These are phyloP conservation scores for Bassia scoparia DNA, from an alignment of 148 eudicot species.

Conservation along the genomic window DNA sequence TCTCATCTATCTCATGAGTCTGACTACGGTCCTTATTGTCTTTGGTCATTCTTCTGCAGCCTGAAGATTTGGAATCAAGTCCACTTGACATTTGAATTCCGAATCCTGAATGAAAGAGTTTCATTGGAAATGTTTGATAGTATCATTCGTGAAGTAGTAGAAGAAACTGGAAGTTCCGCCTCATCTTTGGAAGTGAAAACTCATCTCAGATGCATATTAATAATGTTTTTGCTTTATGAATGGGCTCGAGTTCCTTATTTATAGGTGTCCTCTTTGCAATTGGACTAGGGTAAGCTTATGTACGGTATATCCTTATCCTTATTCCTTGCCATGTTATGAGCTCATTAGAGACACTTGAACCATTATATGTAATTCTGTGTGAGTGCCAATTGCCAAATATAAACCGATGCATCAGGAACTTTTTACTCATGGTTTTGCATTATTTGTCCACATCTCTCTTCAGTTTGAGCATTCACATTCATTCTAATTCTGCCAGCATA, in stretches of 20 bases:
- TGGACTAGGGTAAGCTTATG: not conserved
- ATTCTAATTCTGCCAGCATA: not conserved
- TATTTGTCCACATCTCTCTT: not conserved
- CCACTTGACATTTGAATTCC: slow-evolving; percentile 38
- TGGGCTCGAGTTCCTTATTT: not conserved
- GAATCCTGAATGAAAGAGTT: slow-evolving; percentile 40
- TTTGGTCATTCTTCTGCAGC: slow-evolving; percentile 42
- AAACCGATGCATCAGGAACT: not conserved
- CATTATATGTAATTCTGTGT: not conserved
- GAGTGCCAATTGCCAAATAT: not conserved
- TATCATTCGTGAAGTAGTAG: slow-evolving; percentile 83
- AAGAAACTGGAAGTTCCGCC: slow-evolving; percentile 87
- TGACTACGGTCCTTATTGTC: not conserved
- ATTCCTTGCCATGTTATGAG: not conserved
- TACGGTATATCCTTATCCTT: not conserved
- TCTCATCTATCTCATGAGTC: not conserved
- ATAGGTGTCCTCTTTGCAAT: not conserved
- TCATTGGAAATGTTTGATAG: slow-evolving; percentile 94
- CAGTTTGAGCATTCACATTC: not conserved
- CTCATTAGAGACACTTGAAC: not conserved
- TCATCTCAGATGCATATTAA: slow-evolving; percentile 4
- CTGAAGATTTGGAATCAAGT: slow-evolving; percentile 61
- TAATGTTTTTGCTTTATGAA: not conserved
- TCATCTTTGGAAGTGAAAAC: slow-evolving; percentile 50
- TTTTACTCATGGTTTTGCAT: not conserved